Base-by-base conservation (phyloP, 305 asterid species). In the Solanum hybrid region DNA sequence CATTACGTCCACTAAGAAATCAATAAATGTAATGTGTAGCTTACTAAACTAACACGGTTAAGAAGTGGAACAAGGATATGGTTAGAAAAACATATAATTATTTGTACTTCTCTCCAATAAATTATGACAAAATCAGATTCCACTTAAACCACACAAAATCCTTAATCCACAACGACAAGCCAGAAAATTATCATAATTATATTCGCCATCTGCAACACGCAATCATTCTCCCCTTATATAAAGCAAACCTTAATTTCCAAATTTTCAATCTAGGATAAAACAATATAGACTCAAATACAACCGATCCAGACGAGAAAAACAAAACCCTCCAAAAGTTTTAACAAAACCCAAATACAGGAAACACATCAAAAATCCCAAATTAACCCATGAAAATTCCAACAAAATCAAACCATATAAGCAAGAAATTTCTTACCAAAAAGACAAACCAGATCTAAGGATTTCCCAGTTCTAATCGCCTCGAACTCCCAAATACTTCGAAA, bases 371-470 rank as follows among this genome's bases (percentile, higher is more conserved):
- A 27, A 51, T n/a, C 24, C 73, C 38, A 88, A 88, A 88, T 88
- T 88, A 76, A 24, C 34, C 26, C 86, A 13, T 42, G 45, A 24
- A 88, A 88, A 77, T 45, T 34, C 32, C 26, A 42, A 35, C 77
- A 88, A 45, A 77, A 42, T 88, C 7, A 40, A 75, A 13, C 76
- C 84, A 86, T 81, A 82, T 29, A 45, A 32, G 19, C 12, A 37
- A 40, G 73, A 87, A 40, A 86, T 22, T 26, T 31, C 40, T 32
- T 88, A 88, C 90, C 90, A 4, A 56, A 88, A 60, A 77, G 27
- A 35, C 11, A 78, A 35, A 72, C n/a, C 90, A 88, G 90, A 88
- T 88, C 90, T 78, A 82, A 26, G 45, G 37, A 88, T 71, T 78
- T 78, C 66, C 78, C 35, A 37, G 73, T 75, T 80, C 17, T 51